phyloP scores from a whole-genome alignment of 208 protist species.

The Leishmania martiniquensis region DNA sequence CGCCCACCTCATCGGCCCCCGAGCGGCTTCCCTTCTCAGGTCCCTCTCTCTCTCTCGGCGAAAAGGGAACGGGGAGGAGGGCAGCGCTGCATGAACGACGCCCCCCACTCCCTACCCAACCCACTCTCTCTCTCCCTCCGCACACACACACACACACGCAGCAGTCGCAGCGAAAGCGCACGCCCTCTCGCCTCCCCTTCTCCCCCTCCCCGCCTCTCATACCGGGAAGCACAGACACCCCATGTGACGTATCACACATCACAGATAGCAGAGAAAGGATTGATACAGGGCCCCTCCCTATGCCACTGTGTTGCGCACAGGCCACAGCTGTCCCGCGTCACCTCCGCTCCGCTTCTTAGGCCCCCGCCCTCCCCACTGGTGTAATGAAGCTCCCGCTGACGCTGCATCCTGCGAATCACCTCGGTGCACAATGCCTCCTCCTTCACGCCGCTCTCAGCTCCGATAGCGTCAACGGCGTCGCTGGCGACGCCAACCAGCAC shows the following conservation, averaged over 20 bases:
- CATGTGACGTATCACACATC: too few species aligned
- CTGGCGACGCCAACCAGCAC: not conserved
- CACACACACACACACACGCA: not conserved
- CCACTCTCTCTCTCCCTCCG: not conserved
- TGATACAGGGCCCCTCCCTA: too few species aligned
- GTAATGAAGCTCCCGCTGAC: slow-evolving; percentile 45
- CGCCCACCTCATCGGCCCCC: too few species aligned
- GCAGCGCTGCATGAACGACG: not conserved
- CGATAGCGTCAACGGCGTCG: not conserved
- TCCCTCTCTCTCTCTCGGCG: not conserved
- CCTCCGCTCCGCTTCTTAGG: not conserved
- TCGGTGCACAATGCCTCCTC: slow-evolving; percentile 70
- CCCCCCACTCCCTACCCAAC: too few species aligned
- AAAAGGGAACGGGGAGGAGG: not conserved
- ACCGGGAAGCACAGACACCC: not conserved
- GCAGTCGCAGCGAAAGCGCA: not conserved
- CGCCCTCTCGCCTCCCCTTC: not conserved
- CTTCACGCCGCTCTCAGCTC: slow-evolving; percentile 43
- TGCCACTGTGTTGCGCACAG: not conserved
- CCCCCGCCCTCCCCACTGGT: not conserved
- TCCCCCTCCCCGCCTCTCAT: not conserved
- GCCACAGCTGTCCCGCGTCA: not conserved
- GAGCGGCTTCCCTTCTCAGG: not conserved
- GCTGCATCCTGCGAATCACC: slow-evolving; percentile 58
- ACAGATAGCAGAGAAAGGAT: too few species aligned